Percentiles rank a stretch among this genome's conserved stretches.
Conservation (phyloP, 2,329 filamentous ascomycete genomes). For the Calonectria pseudoturangicola region DNA sequence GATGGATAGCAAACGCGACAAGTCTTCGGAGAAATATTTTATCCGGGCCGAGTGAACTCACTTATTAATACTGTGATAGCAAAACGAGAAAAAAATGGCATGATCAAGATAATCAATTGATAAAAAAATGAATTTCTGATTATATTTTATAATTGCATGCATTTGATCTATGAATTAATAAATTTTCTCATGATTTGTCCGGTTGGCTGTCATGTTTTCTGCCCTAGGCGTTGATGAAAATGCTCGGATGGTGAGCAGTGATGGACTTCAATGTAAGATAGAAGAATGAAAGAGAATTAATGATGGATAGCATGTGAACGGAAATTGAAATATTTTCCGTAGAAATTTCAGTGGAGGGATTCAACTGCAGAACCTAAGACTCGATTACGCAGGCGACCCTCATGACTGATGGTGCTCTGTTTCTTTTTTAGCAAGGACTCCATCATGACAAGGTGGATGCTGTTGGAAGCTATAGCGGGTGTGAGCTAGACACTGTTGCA, state of each 20-base stretch:
- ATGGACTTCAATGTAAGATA: not conserved
- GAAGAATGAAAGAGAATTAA: not conserved
- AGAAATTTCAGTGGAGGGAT: too few species aligned
- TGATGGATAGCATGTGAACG: not conserved
- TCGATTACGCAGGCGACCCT: too few species aligned
- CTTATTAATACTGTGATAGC: too few species aligned
- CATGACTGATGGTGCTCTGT: not conserved
- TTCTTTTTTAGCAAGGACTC: not conserved
- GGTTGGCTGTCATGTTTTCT: too few species aligned
- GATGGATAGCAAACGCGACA: constrained; percentile 29
- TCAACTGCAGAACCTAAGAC: not conserved
- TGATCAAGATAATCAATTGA: too few species aligned
- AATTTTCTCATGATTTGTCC: too few species aligned
- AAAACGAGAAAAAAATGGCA: too few species aligned
- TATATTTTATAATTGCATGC: too few species aligned
- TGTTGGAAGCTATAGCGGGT: not conserved
- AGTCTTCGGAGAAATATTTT: constrained; percentile 30
- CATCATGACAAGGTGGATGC: not conserved
- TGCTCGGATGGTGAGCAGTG: too few species aligned
- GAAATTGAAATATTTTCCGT: not conserved
- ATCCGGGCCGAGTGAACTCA: constrained; percentile 4
- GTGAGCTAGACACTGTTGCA: not conserved
- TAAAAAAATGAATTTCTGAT: too few species aligned
- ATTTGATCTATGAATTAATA: too few species aligned
- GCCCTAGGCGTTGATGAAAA: too few species aligned